Evolutionary conservation across 495 filamentous ascomycete genomes (phyloP), one percentile per base, ranked within the genome.

Genomic region (Parathielavia appendiculata): DNA sequence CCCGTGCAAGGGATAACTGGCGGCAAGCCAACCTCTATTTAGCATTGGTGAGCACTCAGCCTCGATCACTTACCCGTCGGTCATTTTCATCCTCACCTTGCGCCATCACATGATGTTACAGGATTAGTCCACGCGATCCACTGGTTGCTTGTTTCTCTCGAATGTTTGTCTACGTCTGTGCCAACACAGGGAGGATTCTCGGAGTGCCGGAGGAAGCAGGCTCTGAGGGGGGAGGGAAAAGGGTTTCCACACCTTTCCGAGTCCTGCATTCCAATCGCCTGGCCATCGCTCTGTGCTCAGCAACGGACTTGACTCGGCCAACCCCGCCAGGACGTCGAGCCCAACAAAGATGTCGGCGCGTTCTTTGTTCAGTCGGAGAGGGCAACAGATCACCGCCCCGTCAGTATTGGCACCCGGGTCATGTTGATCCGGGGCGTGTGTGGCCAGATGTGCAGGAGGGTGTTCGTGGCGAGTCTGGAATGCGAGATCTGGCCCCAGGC

Each of bases 381-480:
- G 26, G 32, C 13, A 39, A 17, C 52, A 38, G 20, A 45, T 13
- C 22, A 19, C 22, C 49, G n/a, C 43, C 35, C 16, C 48, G 26
- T 53, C 49, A 54, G 22, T 12, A n/a, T 38, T 34, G 48, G 48
- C 20, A 36, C 12, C 36, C 47, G 38, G 22, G 16, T 43, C 30
- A 34, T 20, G 9, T 43, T 40, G 53, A 38, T 54, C 22, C 39
- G 55, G n/a, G 43, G 45, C 10, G 11, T 26, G 17, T 49, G 43
- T 51, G 48, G 43, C 16, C 30, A 45, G 46, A 30, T 16, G 13
- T 12, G 20, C 20, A 22, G 30, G 43, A 41, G 35, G 38, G 39
- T 22, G 40, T 43, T 57, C 30, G 47, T 22, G 40, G 45, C 5
- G 36, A 26, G 56, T 40, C 36, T 62, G 66, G 66, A 66, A 69